Percentiles rank a stretch among this genome's conserved stretches.
Conservation (phyloP, 176 grass and related monocot genomes). For the Avena insularis region DNA sequence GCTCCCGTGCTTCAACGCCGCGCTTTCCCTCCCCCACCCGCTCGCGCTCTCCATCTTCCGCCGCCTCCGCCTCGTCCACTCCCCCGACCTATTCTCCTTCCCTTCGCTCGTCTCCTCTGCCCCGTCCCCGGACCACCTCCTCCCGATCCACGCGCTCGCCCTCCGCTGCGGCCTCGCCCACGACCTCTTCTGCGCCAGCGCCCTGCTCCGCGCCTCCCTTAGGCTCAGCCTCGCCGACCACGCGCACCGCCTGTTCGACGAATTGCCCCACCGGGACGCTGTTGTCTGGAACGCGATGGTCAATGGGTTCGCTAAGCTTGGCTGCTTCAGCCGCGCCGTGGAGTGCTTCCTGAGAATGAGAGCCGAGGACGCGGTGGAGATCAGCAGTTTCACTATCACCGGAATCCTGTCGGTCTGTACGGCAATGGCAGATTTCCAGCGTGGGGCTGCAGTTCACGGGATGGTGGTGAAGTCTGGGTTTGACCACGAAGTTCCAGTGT, state of each 20-base stretch:
- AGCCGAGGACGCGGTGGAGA: constrained; percentile 34
- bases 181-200: constrained; percentile 73
- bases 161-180: constrained; percentile 42
- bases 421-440: constrained; percentile 37
- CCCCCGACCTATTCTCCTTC: constrained; percentile 58
- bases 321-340: constrained; percentile 48
- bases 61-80: constrained; percentile 47
- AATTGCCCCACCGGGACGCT: constrained; percentile 53
- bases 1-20: constrained; percentile 69
- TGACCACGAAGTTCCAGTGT: constrained; percentile 35
- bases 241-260: constrained; percentile 58
- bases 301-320: constrained; percentile 59
- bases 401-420: constrained; percentile 68
- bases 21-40: constrained; percentile 54
- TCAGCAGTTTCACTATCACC: constrained; percentile 59
- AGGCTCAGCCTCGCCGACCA: constrained; percentile 53
- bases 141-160: constrained; percentile 49
- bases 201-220: constrained; percentile 42
- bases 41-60: constrained; percentile 56
- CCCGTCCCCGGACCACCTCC: constrained; percentile 26
- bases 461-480: constrained; percentile 52
- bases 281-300: constrained; percentile 74
- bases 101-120: constrained; percentile 40
- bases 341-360: constrained; percentile 65
- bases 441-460: constrained; percentile 48